Evolutionary conservation across 768 basidiomycete species (phyloP).

Genomic region (Amanita exitialis): DNA sequence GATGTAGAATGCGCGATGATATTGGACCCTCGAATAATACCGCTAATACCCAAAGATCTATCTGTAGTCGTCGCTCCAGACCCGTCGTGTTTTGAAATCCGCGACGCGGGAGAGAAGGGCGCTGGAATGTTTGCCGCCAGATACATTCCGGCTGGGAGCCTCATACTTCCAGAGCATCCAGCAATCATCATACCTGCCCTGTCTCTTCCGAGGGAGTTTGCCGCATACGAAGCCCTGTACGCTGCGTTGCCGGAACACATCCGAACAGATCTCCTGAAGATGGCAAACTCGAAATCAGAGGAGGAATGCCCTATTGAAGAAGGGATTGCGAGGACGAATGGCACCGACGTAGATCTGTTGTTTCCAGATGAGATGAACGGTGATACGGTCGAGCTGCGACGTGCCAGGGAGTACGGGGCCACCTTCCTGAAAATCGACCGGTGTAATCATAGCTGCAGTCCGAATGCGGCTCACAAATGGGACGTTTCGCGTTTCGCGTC

Average conservation of each 20-base stretch:
- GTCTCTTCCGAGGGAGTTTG: constrained; percentile 13
- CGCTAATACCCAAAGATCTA: constrained; percentile 1
- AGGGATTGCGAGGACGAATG: constrained; percentile 35
- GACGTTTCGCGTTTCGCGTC: constrained; percentile 25
- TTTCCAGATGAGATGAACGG: constrained; percentile 14
- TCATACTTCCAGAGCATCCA: constrained; percentile 30
- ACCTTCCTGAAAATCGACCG: constrained; percentile 32
- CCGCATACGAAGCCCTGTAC: constrained; percentile 21
- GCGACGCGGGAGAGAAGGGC: constrained; percentile 21
- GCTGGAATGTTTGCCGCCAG: constrained; percentile 26
- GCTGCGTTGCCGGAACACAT: constrained; percentile 15
- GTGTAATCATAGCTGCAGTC: constrained; percentile 38
- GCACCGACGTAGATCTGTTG: constrained; percentile 23
- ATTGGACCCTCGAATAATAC: constrained; percentile 4
- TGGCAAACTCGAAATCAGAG: constrained; percentile 20
- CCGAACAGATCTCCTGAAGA: constrained; percentile 19
- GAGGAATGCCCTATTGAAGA: constrained; percentile 28
- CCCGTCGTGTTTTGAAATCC: constrained; percentile 14
- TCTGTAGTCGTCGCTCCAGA: background rate
- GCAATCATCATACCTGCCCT: constrained; percentile 26
- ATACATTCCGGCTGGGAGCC: constrained; percentile 20
- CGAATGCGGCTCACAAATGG: constrained; percentile 35
- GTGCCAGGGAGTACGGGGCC: constrained; percentile 26
- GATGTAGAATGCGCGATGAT: constrained; percentile 5
- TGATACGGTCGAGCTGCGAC: constrained; percentile 8